phyloP scores from a whole-genome alignment of 2,329 filamentous ascomycete species.

The Fusarium xyrophilum region DNA sequence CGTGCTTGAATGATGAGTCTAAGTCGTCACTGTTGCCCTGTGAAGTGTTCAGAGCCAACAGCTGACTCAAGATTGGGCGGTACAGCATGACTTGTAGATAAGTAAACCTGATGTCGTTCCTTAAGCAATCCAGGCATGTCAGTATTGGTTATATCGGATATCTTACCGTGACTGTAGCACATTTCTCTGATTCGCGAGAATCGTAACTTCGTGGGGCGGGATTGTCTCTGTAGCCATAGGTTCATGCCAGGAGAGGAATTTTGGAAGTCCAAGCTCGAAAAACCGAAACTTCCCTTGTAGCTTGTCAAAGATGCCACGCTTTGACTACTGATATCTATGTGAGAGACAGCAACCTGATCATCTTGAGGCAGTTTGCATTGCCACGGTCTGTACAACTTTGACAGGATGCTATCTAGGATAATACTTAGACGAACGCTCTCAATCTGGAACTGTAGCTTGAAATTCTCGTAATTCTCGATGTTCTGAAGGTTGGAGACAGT shows the following conservation, averaged over 20 bases:
- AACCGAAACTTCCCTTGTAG: neutral
- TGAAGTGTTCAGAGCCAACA: neutral
- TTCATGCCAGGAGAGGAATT: neutral
- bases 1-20: neutral
- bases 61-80: neutral
- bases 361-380: neutral
- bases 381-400: neutral
- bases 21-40: neutral
- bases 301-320: neutral
- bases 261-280: neutral
- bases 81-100: neutral
- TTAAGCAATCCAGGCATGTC: neutral
- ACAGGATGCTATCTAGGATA: neutral
- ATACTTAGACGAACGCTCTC: neutral
- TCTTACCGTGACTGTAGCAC: neutral
- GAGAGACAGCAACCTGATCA: neutral
- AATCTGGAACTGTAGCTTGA: neutral
- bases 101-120: fast-evolving
- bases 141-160: fast-evolving
- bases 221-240: neutral
- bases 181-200: neutral
- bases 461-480: fast-evolving
- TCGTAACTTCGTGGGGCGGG: fast-evolving
- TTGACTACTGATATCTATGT: neutral
- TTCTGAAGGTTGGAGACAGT: neutral